These are phyloP conservation scores for Oemleria cerasiformis DNA, from an alignment of 306 rosid genomes.

Conservation along the genomic window DNA sequence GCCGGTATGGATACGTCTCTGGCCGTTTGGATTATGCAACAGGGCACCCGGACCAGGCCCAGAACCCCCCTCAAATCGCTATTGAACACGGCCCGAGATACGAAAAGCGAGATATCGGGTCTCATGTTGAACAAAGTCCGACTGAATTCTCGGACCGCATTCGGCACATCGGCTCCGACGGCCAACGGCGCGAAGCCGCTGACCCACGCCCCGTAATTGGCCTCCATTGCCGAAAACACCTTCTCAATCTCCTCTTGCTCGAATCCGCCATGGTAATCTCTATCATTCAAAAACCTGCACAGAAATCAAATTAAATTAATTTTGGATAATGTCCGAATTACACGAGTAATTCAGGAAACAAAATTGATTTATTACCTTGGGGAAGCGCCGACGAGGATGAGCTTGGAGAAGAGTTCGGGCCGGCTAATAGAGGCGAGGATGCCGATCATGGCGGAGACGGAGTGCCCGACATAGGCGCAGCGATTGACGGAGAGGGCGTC, in stretches of 20 bases:
- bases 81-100: conserved; percentile 59
- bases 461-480: conserved; percentile 91
- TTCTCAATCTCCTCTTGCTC: conserved; percentile 62
- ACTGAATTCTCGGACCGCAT: conserved; percentile 73
- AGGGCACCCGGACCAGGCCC: conserved; percentile 74
- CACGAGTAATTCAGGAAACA: neutral
- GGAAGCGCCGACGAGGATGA: conserved; percentile 86
- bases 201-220: conserved; percentile 84
- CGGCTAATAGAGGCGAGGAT: conserved; percentile 85
- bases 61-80: conserved; percentile 78
- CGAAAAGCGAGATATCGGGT: conserved; percentile 81
- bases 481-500: conserved; percentile 54
- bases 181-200: conserved; percentile 72
- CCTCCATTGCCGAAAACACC: conserved; percentile 70
- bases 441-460: conserved; percentile 96
- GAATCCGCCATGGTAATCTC: conserved; percentile 86
- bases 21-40: conserved; percentile 74
- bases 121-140: conserved; percentile 91
- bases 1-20: conserved; percentile 75
- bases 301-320: neutral
- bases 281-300: conserved; percentile 70
- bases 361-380: conserved; percentile 46
- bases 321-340: neutral
- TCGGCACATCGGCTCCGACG: conserved; percentile 88
- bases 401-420: conserved; percentile 83